phyloP scores from a whole-genome alignment of 2,329 filamentous ascomycete genomes.

The Paraphaeosphaeria sporulosa region DNA sequence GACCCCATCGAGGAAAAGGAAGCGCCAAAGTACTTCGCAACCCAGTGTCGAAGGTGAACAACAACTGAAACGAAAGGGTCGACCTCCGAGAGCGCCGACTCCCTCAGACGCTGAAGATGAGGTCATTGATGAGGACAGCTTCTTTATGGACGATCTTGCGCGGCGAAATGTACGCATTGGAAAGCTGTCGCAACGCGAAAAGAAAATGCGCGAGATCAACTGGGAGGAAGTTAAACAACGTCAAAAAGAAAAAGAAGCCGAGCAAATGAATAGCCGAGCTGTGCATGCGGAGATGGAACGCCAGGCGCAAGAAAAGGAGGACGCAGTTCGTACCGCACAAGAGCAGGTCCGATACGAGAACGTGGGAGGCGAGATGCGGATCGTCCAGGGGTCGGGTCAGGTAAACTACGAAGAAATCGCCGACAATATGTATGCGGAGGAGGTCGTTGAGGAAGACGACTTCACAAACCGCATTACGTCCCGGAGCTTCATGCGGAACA shows the following conservation, averaged over 20 bases:
- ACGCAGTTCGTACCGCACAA: conserved; percentile 19
- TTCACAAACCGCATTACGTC: conserved; percentile 76
- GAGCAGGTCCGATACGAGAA: conserved; percentile 54
- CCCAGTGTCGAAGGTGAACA: conserved; percentile 18
- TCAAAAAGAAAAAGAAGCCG: conserved; percentile 44
- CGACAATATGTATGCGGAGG: conserved; percentile 59
- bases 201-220: conserved; percentile 74
- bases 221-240: conserved; percentile 58
- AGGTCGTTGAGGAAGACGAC: conserved; percentile 78
- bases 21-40: conserved; percentile 20
- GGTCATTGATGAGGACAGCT: conserved; percentile 68
- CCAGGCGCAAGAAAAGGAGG: conserved; percentile 23
- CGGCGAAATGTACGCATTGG: conserved; percentile 70
- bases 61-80: conserved; percentile 34
- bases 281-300: conserved; percentile 31
- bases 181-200: conserved; percentile 77
- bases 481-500: conserved; percentile 72
- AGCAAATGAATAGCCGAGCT: conserved; percentile 25
- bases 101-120: conserved; percentile 49
- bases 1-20: conserved; percentile 25
- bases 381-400: conserved; percentile 72
- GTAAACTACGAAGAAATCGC: conserved; percentile 74
- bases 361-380: conserved; percentile 75
- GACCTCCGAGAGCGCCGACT: conserved; percentile 39
- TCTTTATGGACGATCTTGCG: conserved; percentile 77